Evolutionary conservation across 148 eudicot species (phyloP), one percentile per base, ranked within the genome.

Genomic region (Rhododendron griersonianum): DNA sequence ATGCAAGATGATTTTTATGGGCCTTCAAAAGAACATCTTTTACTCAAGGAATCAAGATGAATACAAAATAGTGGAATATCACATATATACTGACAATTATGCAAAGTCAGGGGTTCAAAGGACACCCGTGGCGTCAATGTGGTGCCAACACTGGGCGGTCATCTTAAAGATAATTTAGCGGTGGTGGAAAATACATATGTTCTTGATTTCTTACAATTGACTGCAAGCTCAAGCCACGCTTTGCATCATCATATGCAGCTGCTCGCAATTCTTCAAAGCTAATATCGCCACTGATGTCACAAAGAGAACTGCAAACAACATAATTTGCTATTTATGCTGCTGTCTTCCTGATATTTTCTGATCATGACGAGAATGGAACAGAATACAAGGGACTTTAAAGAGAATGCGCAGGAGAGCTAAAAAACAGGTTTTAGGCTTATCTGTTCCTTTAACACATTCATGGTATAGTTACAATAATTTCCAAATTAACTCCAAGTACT

Each of bases 181-280:
- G 51, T n/a, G 41, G 41, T 33, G 63, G 44, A 16, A n/a, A 76
- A 83, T 6, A 50, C 18, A 50, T 39, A n/a, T 67, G 50, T 30
- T 51, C 53, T 63, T 51, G 55, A 73, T 25, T 78, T 80, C 98
- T 92, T 91, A 97, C 99, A 89, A 95, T 95, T 86, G 92, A 92
- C 90, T 88, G 98, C 88, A 97, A 85, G 89, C 86, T 87, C 86
- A 91, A 81, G 71, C 99, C 99, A 67, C 89, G 91, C 87, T 91
- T 95, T 47, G 95, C 96, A 63, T 95, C 98, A 90, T 90, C 93
- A 88, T 97, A 97, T n/a, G 98, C 99, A 69, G 87, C 88, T 86
- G 96, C 98, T 81, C 95, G 91, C 89, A 97, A 87, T 86, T 97
- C 99, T 87, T 97, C 99, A 69, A 74, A 92, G 91, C 99, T 95